A percentile compares a stretch with the other conserved stretches of the same genome.
Evolutionary conservation across 306 rosid genomes (phyloP).

Genomic region (Begonia loranthoides): DNA sequence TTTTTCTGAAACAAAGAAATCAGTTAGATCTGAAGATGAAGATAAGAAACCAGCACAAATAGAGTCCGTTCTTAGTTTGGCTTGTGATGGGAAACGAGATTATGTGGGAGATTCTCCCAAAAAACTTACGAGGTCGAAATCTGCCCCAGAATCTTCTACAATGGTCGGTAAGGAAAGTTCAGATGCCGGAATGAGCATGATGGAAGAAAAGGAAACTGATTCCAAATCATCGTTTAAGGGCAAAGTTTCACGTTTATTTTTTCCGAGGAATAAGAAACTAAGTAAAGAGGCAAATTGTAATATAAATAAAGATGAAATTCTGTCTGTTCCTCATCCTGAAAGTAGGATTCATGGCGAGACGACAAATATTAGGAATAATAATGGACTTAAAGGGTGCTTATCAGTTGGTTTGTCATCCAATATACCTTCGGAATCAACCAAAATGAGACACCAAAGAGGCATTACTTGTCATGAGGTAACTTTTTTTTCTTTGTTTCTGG

Average conservation of each 20-base stretch:
- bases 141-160: constrained; percentile 48
- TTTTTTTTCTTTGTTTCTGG: neutral
- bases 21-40: constrained; percentile 24
- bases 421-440: constrained; percentile 26
- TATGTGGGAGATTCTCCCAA: constrained; percentile 22
- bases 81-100: constrained; percentile 26
- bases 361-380: constrained; percentile 24
- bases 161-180: constrained; percentile 25
- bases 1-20: constrained; percentile 50
- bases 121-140: constrained; percentile 72
- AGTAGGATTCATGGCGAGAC: constrained; percentile 21
- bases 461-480: constrained; percentile 52
- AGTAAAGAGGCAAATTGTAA: constrained; percentile 41
- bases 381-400: constrained; percentile 34
- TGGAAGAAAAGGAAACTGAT: constrained; percentile 44
- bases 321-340: constrained; percentile 22
- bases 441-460: constrained; percentile 29
- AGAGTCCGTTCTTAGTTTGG: constrained; percentile 28
- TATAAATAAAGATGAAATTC: constrained; percentile 24
- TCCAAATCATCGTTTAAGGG: constrained; percentile 61
- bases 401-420: constrained; percentile 24
- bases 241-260: constrained; percentile 74
- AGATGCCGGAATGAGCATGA: constrained; percentile 19
- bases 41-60: constrained; percentile 28
- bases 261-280: constrained; percentile 62